Conservation (phyloP, 371 early-diverging fungal genomes). For the Dinochytrium kinnereticum region DNA sequence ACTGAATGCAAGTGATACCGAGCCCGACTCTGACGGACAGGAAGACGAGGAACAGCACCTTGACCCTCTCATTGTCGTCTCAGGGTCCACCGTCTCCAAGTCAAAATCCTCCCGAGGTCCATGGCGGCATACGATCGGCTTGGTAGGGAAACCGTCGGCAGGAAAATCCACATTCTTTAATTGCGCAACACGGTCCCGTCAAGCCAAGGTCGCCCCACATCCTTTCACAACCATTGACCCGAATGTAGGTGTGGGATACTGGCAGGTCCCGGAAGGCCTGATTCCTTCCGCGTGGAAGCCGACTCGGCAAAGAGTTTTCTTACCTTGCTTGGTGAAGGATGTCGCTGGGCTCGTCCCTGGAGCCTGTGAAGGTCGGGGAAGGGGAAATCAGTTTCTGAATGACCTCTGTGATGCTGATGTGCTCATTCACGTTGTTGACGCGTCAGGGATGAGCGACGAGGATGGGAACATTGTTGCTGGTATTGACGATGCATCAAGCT, state of each 20-base stretch:
- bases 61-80: neutral
- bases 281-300: slow-evolving; percentile 20
- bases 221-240: slow-evolving; percentile 86
- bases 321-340: slow-evolving; percentile 76
- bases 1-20: neutral
- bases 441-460: slow-evolving; percentile 76
- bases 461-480: slow-evolving; percentile 58
- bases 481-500: neutral
- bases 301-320: slow-evolving; percentile 59
- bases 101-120: slow-evolving; percentile 33
- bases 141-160: slow-evolving; percentile 77
- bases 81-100: neutral
- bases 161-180: slow-evolving; percentile 52
- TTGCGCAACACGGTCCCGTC: slow-evolving; percentile 45
- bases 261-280: slow-evolving; percentile 59
- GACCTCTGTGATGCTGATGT: slow-evolving; percentile 77
- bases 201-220: slow-evolving; percentile 36
- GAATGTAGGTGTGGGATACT: slow-evolving; percentile 74
- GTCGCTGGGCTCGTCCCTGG: slow-evolving; percentile 85
- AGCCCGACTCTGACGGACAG: neutral
- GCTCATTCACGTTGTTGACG: slow-evolving; percentile 82
- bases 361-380: slow-evolving; percentile 70
- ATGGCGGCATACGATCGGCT: slow-evolving; percentile 35
- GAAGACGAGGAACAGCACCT: neutral
- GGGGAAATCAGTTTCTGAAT: slow-evolving; percentile 81